Evolutionary conservation across 2,329 filamentous ascomycete genomes (phyloP).

Genomic region (Ophiostoma piceae): DNA sequence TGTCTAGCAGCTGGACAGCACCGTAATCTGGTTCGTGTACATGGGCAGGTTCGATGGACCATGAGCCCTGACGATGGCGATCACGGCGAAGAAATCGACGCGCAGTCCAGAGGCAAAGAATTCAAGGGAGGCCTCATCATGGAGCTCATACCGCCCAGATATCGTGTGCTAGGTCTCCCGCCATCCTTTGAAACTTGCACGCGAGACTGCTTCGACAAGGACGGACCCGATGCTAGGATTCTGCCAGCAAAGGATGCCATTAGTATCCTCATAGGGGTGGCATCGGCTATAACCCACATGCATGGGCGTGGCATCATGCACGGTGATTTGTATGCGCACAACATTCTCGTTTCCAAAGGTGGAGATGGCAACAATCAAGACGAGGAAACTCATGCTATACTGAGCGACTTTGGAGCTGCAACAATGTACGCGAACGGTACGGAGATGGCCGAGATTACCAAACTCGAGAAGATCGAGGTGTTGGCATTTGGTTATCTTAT

Average conservation of each 20-base stretch:
- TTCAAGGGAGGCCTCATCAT: slow-evolving; percentile 42
- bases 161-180: slow-evolving; percentile 41
- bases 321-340: slow-evolving; percentile 46
- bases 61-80: slow-evolving; percentile 3
- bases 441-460: slow-evolving; percentile 10
- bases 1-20: slow-evolving; percentile 44
- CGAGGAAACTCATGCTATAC: slow-evolving; percentile 37
- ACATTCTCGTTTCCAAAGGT: slow-evolving; percentile 37
- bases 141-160: slow-evolving; percentile 43
- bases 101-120: background rate
- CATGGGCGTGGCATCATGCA: slow-evolving; percentile 42
- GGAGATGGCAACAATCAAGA: background rate
- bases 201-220: slow-evolving; percentile 38
- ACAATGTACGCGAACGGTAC: slow-evolving; percentile 38
- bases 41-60: slow-evolving; percentile 38
- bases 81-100: no score
- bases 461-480: slow-evolving; percentile 43
- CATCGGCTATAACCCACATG: slow-evolving; percentile 41
- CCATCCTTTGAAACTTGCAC: slow-evolving; percentile 44
- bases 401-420: slow-evolving; percentile 46
- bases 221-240: slow-evolving; percentile 26
- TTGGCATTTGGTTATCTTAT: slow-evolving; percentile 45
- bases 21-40: slow-evolving; percentile 42
- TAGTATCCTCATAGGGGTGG: slow-evolving; percentile 39
- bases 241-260: slow-evolving; percentile 34